A percentile compares a stretch with the other conserved stretches of the same genome.
These are phyloP conservation scores for Starmerella apicola DNA, from an alignment of 805 yeast genomes.

Conservation along the genomic window DNA sequence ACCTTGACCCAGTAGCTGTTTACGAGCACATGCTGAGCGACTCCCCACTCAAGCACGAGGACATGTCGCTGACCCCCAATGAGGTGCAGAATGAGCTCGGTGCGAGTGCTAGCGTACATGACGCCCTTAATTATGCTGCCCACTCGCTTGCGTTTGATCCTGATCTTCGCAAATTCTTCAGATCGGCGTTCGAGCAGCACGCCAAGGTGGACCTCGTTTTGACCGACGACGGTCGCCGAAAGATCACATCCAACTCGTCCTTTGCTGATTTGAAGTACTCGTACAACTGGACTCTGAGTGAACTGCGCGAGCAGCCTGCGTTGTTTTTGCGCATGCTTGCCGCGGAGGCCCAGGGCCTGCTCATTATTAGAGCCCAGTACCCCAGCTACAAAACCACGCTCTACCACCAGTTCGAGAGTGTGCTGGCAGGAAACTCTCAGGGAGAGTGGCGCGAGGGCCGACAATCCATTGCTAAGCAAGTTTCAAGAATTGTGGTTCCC, in stretches of 20 bases:
- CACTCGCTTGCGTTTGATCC: conserved; percentile 37
- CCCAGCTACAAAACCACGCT: conserved; percentile 33
- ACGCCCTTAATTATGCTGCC: conserved; percentile 8
- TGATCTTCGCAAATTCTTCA: conserved; percentile 51
- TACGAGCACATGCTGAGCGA: conserved; percentile 47
- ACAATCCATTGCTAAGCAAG: conserved; percentile 49
- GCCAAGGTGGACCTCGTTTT: conserved; percentile 61
- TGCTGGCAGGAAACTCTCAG: conserved; percentile 3
- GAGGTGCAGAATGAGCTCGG: conserved; percentile 36
- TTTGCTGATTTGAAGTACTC: conserved; percentile 89
- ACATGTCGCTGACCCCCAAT: conserved; percentile 48
- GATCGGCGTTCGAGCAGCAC: conserved; percentile 47
- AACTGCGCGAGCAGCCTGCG: conserved; percentile 65
- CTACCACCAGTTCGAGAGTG: conserved; percentile 29
- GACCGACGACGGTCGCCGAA: conserved; percentile 70
- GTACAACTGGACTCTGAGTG: conserved; percentile 62
- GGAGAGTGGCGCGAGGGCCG: conserved; percentile 75
- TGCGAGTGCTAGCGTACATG: conserved; percentile 21
- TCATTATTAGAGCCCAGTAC: conserved; percentile 49
- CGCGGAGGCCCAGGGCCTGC: conserved; percentile 72
- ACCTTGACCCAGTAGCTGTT: conserved; percentile 16
- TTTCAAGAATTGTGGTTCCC: conserved; percentile 55
- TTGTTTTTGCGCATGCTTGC: conserved; percentile 77
- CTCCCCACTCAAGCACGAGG: conserved; percentile 54
- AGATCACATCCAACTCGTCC: conserved; percentile 67